Evolutionary conservation across 2,329 filamentous ascomycete species (phyloP), one percentile per base, ranked within the genome.

Genomic region (Sporothrix schenckii): DNA sequence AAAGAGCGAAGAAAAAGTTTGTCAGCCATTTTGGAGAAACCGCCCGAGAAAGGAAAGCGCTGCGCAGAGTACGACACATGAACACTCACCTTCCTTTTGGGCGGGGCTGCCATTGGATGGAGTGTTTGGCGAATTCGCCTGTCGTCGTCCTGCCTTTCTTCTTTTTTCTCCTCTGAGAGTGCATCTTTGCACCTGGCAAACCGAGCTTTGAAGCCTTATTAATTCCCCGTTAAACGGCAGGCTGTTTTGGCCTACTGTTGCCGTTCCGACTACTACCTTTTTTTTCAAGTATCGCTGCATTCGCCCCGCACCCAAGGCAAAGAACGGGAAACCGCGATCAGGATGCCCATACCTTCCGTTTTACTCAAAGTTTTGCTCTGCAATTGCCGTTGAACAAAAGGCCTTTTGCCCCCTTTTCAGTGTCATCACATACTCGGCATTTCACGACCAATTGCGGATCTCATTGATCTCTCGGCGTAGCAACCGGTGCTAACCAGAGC

Each of bases 41-140:
- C 61, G n/a, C 41, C 24, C 47, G 10, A n/a, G 49, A 67, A 34
- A 54, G 65, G 65, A 67, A 56, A 67, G 65, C 56, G 65, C 65
- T 54, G 9, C 34, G 34, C 34, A 9, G 34, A 34, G 34, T 34
- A 34, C 34, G 34, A 34, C 34, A 34, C 7, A 9, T 34, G 7
- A 7, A 34, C 34, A 53, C 30, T 19, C 4, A 21, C 27, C 63
- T 52, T 50, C 49, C n/a, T 16, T 61, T 61, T 61, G 34, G 56
- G 56, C 56, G 56, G 47, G 63, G 63, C 49, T 21, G 61, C 50
- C 44, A 21, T 66, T 34, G 24, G n/a, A 16, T 50, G 34, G 11
- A 14, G n/a, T 2, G 10, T 44, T 49, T 50, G 39, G 49, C 13
- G 39, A 63, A 47, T 27, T 41, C 27, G 63, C 63, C 63, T 39